Conservation (phyloP, 257 asterid genomes). For the Rhazya stricta region DNA sequence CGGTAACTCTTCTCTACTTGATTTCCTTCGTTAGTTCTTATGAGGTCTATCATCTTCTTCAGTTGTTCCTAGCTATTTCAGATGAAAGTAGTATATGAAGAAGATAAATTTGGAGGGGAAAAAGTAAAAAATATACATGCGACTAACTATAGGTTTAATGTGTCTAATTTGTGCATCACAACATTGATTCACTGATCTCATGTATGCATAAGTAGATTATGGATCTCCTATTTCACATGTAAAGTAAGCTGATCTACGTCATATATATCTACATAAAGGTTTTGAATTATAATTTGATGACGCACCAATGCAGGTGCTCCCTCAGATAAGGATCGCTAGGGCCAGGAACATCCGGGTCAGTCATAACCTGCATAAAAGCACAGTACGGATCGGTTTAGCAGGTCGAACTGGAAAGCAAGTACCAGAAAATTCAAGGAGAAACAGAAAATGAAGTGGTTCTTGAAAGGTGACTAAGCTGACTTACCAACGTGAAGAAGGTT, state of each 20-base stretch:
- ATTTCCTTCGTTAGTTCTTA: not conserved
- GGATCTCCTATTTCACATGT: not conserved
- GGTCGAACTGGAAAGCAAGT: too few relatives aligned
- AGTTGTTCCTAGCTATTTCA: not conserved
- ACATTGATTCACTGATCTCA: not conserved
- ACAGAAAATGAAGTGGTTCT: not conserved
- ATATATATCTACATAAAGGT: not conserved
- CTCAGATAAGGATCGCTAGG: slow-evolving; percentile 84
- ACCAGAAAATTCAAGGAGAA: not conserved
- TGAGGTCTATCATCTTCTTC: not conserved
- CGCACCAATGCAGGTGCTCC: slow-evolving; percentile 85
- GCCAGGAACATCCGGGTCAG: slow-evolving; percentile 91
- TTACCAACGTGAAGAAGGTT: slow-evolving; percentile 68
- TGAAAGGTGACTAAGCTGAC: not conserved
- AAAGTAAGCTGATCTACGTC: not conserved
- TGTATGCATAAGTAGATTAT: not conserved
- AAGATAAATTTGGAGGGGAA: too few relatives aligned
- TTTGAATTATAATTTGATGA: not conserved
- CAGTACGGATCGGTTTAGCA: not conserved
- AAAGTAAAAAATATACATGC: too few relatives aligned
- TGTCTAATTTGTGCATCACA: too few relatives aligned
- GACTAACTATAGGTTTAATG: too few relatives aligned
- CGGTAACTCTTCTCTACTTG: not conserved
- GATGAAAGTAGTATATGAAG: too few relatives aligned
- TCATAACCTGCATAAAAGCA: slow-evolving; percentile 49